Percentiles rank a stretch among this genome's conserved stretches.
Evolutionary conservation across 2,329 filamentous ascomycete species (phyloP).

Genomic region (Talaromyces marneffei): DNA sequence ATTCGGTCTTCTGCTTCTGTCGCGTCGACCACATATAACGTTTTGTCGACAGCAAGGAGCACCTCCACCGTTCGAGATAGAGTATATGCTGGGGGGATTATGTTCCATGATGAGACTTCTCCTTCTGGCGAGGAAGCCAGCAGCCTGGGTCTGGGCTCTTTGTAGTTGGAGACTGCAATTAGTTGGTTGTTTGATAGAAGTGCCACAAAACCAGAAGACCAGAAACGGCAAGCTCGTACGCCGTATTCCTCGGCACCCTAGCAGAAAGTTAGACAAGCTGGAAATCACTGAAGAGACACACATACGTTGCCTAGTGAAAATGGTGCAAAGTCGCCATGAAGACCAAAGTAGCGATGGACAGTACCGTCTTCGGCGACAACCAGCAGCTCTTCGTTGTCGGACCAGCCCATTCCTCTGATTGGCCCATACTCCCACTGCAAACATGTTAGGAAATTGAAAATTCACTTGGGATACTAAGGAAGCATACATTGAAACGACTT

Average conservation of each 20-base stretch:
- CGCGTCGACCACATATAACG: slow-evolving; percentile 79
- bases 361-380: slow-evolving; percentile 85
- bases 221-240: slow-evolving; percentile 86
- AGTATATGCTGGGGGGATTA: slow-evolving; percentile 82
- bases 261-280: slow-evolving; percentile 16
- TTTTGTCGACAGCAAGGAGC: slow-evolving; percentile 74
- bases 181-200: slow-evolving; percentile 82
- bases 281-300: slow-evolving; percentile 14
- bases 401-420: slow-evolving; percentile 89
- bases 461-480: neutral
- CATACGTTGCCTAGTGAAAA: slow-evolving; percentile 77
- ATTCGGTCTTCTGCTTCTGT: slow-evolving; percentile 86
- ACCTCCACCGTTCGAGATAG: slow-evolving; percentile 91
- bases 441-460: neutral
- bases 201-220: slow-evolving; percentile 85
- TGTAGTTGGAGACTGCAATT: slow-evolving; percentile 79
- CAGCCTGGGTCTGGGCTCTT: slow-evolving; percentile 80
- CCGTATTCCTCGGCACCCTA: slow-evolving; percentile 78
- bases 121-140: slow-evolving; percentile 73
- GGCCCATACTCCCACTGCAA: slow-evolving; percentile 76
- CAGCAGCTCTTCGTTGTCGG: slow-evolving; percentile 85
- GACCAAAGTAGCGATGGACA: slow-evolving; percentile 80
- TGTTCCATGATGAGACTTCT: slow-evolving; percentile 77
- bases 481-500: slow-evolving; percentile 60
- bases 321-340: slow-evolving; percentile 92